These are phyloP conservation scores for Elaeis oleifera DNA, from an alignment of 202 grass and related monocot species.

Conservation along the genomic window DNA sequence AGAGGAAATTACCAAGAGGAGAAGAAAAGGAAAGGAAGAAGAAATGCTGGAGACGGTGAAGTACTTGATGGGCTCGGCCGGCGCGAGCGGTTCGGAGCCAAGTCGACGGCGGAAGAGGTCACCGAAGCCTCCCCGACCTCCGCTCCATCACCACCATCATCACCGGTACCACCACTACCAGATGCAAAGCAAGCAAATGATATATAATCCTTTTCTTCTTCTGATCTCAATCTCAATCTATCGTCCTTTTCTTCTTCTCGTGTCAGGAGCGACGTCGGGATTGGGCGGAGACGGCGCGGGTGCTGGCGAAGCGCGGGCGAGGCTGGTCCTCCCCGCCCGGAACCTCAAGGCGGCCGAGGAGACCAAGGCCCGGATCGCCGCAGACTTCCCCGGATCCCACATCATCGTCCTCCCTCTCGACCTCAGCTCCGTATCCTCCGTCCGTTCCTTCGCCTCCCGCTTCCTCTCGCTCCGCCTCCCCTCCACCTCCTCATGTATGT, in stretches of 20 bases:
- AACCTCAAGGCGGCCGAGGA: slow-evolving; percentile 77
- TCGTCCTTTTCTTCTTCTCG: slow-evolving; percentile 3
- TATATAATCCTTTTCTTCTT: too few relatives aligned
- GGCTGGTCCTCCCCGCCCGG: slow-evolving; percentile 64
- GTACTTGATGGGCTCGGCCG: slow-evolving; percentile 66
- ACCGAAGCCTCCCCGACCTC: slow-evolving; percentile 29
- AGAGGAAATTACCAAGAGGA: too few relatives aligned
- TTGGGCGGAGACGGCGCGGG: slow-evolving; percentile 82
- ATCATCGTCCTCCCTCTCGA: slow-evolving; percentile 69
- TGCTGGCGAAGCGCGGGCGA: slow-evolving; percentile 65
- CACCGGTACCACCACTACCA: slow-evolving; percentile 29
- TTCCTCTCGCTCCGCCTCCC: slow-evolving; percentile 62
- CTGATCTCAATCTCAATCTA: too few relatives aligned
- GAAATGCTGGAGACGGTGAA: slow-evolving; percentile 48
- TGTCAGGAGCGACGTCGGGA: slow-evolving; percentile 66
- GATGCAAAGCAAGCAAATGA: too few relatives aligned
- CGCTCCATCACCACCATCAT: slow-evolving; percentile 51
- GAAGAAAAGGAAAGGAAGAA: too few relatives aligned
- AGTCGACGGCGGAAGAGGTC: slow-evolving; percentile 63
- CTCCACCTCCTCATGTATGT: slow-evolving; percentile 82
- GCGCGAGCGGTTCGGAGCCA: slow-evolving; percentile 66
- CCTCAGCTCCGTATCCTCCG: slow-evolving; percentile 75
- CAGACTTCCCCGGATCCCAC: slow-evolving; percentile 42
- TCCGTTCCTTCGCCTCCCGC: slow-evolving; percentile 45
- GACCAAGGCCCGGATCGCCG: slow-evolving; percentile 35